Evolutionary conservation across 208 protist species (phyloP).

Genomic region (Acanthamoeba castellanii): DNA sequence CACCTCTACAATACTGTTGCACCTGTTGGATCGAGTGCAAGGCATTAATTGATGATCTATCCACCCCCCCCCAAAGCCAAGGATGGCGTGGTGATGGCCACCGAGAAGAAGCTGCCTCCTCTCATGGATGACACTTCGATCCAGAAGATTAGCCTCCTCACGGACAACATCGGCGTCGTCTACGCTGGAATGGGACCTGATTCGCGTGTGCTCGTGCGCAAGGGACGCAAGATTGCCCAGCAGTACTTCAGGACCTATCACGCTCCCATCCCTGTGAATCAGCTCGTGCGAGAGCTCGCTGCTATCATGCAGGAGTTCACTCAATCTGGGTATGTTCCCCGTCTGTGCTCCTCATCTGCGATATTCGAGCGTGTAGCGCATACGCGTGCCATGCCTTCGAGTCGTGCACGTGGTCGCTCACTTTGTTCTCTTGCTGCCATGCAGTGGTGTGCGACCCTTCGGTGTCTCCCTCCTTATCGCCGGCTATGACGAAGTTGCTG

Average conservation of each 20-base stretch:
- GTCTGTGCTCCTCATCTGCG: not conserved
- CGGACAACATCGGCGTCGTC: constrained; percentile 96
- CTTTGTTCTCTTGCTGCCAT: constrained; percentile 25
- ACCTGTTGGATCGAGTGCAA: not conserved
- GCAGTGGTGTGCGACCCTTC: constrained; percentile 99
- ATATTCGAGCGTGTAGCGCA: not conserved
- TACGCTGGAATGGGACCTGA: constrained; percentile 99
- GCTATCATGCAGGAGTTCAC: constrained; percentile 99
- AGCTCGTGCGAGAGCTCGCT: constrained; percentile 98
- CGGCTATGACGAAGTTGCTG: constrained; percentile 95
- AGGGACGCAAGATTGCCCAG: constrained; percentile 97
- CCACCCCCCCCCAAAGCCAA: constrained; percentile 81
- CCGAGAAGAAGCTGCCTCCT: constrained; percentile 98
- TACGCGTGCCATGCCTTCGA: not conserved
- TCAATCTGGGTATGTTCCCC: constrained; percentile 93
- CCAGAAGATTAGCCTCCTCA: constrained; percentile 94
- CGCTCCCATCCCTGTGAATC: constrained; percentile 96
- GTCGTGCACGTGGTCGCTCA: not conserved
- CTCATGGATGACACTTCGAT: constrained; percentile 96
- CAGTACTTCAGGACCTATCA: constrained; percentile 95
- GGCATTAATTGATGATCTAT: constrained; percentile 13
- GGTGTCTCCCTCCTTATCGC: constrained; percentile 99
- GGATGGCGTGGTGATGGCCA: constrained; percentile 99
- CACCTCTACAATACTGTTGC: not conserved
- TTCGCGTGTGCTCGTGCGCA: constrained; percentile 96